These are phyloP conservation scores for Cercospora citrullina DNA, from an alignment of 2,329 filamentous ascomycete genomes.

Conservation along the genomic window DNA sequence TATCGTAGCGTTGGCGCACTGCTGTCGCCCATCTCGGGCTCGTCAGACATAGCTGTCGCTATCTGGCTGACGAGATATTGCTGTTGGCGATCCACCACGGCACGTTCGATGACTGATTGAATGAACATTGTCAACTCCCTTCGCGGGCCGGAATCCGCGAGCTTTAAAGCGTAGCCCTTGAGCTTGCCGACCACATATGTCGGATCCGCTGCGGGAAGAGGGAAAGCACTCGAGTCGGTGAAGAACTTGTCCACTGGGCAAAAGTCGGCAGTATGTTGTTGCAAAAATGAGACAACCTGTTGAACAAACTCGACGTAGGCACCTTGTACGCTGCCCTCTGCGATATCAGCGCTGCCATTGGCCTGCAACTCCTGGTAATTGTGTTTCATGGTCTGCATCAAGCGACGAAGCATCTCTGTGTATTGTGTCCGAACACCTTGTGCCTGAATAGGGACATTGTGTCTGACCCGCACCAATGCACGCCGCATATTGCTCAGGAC, in stretches of 20 bases:
- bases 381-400: constrained; percentile 62
- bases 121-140: constrained; percentile 61
- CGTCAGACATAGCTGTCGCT: constrained; percentile 50
- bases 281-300: constrained; percentile 58
- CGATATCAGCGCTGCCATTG: constrained; percentile 18
- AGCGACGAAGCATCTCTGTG: constrained; percentile 51
- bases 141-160: constrained; percentile 49
- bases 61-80: constrained; percentile 57
- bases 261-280: constrained; percentile 61
- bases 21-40: constrained; percentile 43
- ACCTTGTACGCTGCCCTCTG: constrained; percentile 43
- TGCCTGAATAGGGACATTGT: constrained; percentile 29
- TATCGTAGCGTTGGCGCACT: constrained; percentile 49
- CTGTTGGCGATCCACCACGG: constrained; percentile 59
- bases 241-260: constrained; percentile 60
- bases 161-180: constrained; percentile 58
- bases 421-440: constrained; percentile 49
- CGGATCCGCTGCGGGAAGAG: constrained; percentile 60
- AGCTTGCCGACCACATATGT: constrained; percentile 63
- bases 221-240: constrained; percentile 60
- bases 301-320: constrained; percentile 64
- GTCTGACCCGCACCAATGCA: constrained; percentile 34
- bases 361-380: constrained; percentile 58
- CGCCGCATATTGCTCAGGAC: constrained; percentile 62
- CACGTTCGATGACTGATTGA: constrained; percentile 60